Percentiles rank a stretch among this genome's conserved stretches.
Conservation (phyloP, 2,329 filamentous ascomycete genomes). For the Colletotrichum sp. region DNA sequence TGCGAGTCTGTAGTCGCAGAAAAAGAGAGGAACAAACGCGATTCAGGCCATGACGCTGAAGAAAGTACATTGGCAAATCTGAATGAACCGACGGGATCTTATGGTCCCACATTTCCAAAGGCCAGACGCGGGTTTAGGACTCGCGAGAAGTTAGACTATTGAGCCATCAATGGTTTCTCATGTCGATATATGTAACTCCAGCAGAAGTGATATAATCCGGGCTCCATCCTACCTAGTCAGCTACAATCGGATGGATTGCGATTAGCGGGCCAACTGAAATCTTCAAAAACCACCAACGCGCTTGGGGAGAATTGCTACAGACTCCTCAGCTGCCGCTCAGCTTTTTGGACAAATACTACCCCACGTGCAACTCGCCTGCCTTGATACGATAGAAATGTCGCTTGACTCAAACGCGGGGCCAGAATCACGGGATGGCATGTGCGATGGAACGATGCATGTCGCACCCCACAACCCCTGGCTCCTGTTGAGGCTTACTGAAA, state of each 20-base stretch:
- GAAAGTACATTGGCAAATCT: background rate
- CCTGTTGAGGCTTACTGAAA: background rate
- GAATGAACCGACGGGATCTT: background rate
- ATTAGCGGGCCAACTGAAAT: background rate
- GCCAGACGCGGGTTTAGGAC: background rate
- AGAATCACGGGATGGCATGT: background rate
- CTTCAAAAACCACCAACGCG: background rate
- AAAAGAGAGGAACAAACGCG: background rate
- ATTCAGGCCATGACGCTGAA: background rate
- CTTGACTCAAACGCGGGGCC: background rate
- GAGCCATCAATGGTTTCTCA: background rate
- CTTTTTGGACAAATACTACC: background rate
- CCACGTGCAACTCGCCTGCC: background rate
- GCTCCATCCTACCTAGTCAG: rapidly evolving
- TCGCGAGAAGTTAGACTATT: background rate
- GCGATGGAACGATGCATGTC: background rate
- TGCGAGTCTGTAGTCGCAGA: rapidly evolving
- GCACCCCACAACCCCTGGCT: background rate
- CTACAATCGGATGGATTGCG: background rate
- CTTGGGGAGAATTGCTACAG: background rate
- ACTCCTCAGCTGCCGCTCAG: background rate
- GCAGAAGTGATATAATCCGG: background rate
- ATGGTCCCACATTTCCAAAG: background rate
- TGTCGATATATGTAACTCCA: background rate
- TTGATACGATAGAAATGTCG: background rate